Conservation (phyloP, 768 basidiomycete species). For the Boletus bicolor region DNA sequence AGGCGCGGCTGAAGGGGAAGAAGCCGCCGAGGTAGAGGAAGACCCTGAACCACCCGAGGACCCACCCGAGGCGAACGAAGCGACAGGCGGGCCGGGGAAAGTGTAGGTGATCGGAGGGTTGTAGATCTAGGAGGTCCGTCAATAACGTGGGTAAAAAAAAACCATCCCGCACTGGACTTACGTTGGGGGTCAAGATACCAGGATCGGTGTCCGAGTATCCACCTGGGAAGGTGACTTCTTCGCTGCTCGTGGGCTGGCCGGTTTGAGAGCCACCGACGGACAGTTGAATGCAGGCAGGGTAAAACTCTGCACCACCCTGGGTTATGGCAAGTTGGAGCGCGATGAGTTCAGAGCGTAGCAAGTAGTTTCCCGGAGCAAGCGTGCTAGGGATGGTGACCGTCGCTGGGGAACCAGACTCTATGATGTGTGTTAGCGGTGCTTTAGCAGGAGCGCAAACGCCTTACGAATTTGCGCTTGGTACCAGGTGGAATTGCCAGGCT, state of each 20-base stretch:
- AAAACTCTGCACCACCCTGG: constrained; percentile 50
- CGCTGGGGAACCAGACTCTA: constrained; percentile 39
- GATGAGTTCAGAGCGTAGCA: constrained; percentile 75
- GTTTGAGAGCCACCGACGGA: constrained; percentile 28
- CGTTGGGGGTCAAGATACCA: constrained; percentile 56
- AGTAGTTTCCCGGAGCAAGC: constrained; percentile 65
- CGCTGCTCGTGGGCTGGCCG: constrained; percentile 18
- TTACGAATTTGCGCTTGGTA: constrained; percentile 46
- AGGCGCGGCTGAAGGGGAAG: not conserved
- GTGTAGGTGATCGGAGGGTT: constrained; percentile 34
- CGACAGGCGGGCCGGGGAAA: constrained; percentile 53
- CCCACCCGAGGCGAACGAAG: constrained; percentile 33
- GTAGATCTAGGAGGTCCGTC: constrained; percentile 19
- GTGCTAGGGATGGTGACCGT: constrained; percentile 43
- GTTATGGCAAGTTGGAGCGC: constrained; percentile 60
- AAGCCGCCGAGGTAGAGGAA: not conserved
- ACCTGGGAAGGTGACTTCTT: constrained; percentile 62
- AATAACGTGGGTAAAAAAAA: not conserved
- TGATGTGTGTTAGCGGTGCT: not conserved
- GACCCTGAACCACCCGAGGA: constrained; percentile 4
- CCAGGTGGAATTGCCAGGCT: constrained; percentile 40
- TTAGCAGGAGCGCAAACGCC: constrained; percentile 8
- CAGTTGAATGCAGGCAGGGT: constrained; percentile 28
- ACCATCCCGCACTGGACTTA: constrained; percentile 14
- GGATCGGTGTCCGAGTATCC: constrained; percentile 66